Evolutionary conservation across 441 rosid species (phyloP).

Genomic region (Jatropha podagrica): DNA sequence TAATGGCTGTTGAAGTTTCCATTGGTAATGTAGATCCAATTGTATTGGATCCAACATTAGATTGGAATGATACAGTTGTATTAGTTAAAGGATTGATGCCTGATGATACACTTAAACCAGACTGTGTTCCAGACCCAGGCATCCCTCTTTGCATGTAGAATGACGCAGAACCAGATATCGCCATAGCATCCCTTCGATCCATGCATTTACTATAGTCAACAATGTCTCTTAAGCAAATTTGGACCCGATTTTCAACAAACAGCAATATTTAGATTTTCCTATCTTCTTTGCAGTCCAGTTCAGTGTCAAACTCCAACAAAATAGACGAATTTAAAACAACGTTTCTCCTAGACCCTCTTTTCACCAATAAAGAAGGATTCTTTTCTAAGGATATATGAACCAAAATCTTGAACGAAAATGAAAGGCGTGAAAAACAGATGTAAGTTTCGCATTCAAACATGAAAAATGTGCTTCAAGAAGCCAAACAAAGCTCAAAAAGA

Average conservation of each 20-base stretch:
- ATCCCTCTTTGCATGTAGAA: constrained; percentile 83
- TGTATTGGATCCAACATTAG: constrained; percentile 42
- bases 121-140: constrained; percentile 56
- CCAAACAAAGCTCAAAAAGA: constrained; percentile 16
- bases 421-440: not conserved
- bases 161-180: constrained; percentile 69
- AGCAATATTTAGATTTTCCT: constrained; percentile 8
- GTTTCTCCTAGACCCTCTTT: constrained; percentile 10
- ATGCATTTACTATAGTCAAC: constrained; percentile 55
- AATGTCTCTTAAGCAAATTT: constrained; percentile 24
- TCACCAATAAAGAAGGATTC: constrained; percentile 1
- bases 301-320: constrained; percentile 28
- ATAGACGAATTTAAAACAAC: constrained; percentile 21
- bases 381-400: constrained; percentile 5
- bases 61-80: constrained; percentile 55
- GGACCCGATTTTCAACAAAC: constrained; percentile 19
- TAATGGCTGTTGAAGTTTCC: constrained; percentile 52
- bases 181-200: constrained; percentile 95
- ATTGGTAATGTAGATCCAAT: constrained; percentile 61
- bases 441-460: constrained; percentile 16
- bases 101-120: constrained; percentile 58
- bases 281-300: constrained; percentile 9
- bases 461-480: constrained; percentile 20
- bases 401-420: not conserved
- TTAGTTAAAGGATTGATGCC: constrained; percentile 55